Evolutionary conservation across 345 rosid genomes (phyloP).

Genomic region (Brassica carinata): DNA sequence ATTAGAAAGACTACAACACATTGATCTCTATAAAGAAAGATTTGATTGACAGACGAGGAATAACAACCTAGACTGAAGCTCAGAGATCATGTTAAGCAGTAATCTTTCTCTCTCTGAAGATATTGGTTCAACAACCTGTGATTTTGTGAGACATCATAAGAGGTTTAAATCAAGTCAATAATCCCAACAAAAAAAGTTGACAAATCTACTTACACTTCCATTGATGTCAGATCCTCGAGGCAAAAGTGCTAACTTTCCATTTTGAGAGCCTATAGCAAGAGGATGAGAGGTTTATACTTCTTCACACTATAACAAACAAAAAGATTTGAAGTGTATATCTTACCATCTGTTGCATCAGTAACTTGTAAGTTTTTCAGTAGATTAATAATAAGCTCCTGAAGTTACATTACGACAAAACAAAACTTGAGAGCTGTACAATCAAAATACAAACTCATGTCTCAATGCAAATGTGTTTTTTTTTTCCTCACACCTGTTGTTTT

Average conservation of each 20-base stretch:
- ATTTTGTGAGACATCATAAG: background rate
- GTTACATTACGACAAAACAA: slow-evolving; percentile 11
- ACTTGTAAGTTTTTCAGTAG: slow-evolving; percentile 69
- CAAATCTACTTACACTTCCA: slow-evolving; percentile 60
- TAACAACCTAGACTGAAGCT: slow-evolving; percentile 77
- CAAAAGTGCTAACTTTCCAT: slow-evolving; percentile 79
- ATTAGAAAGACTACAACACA: slow-evolving; percentile 20
- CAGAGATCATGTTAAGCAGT: slow-evolving; percentile 68
- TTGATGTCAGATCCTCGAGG: slow-evolving; percentile 70
- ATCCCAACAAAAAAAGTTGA: background rate
- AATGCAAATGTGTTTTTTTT: background rate
- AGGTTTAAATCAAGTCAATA: background rate
- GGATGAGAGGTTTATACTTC: background rate
- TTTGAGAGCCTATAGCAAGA: slow-evolving; percentile 58
- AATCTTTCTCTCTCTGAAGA: slow-evolving; percentile 69
- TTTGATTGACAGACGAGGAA: slow-evolving; percentile 14
- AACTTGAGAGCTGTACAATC: background rate
- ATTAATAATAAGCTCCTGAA: slow-evolving; percentile 73
- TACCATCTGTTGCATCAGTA: slow-evolving; percentile 70
- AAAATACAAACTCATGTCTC: background rate
- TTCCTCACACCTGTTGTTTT: slow-evolving; percentile 68
- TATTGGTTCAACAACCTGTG: slow-evolving; percentile 61
- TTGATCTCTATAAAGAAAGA: background rate
- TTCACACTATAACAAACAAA: background rate
- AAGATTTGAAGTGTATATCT: slow-evolving; percentile 35